These are phyloP conservation scores for Cenchrus fungigraminus DNA, from an alignment of 176 grass and related monocot species.

Conservation along the genomic window DNA sequence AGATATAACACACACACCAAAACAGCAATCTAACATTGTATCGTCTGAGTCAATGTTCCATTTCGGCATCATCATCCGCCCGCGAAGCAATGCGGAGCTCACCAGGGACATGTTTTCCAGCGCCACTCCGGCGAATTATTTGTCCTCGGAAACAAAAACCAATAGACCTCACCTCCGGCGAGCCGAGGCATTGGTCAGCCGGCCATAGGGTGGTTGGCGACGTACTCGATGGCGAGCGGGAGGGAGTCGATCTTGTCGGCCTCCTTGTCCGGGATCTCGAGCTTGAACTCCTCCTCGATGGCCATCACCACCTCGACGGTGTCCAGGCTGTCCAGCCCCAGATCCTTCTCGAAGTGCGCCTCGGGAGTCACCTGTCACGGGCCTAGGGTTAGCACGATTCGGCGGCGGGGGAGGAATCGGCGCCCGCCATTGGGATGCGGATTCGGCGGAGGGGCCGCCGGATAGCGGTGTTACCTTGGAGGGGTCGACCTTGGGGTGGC, in stretches of 20 bases:
- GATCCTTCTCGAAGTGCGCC: slow-evolving; percentile 88
- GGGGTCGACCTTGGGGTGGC: slow-evolving; percentile 76
- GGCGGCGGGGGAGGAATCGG: not conserved
- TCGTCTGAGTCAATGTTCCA: slow-evolving; percentile 30
- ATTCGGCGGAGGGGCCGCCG: not conserved
- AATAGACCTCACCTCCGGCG: slow-evolving; percentile 28
- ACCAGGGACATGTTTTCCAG: slow-evolving; percentile 44
- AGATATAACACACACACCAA: not conserved
- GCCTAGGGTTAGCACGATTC: slow-evolving; percentile 40
- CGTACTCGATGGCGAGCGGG: slow-evolving; percentile 60
- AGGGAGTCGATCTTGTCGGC: slow-evolving; percentile 89
- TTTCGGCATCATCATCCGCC: slow-evolving; percentile 26
- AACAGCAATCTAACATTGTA: slow-evolving; percentile 32
- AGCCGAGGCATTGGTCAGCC: slow-evolving; percentile 25
- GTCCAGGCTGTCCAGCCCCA: slow-evolving; percentile 80
- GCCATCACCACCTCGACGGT: slow-evolving; percentile 82
- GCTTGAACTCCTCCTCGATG: slow-evolving; percentile 80
- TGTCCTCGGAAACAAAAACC: slow-evolving; percentile 30
- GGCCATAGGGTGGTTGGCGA: slow-evolving; percentile 78
- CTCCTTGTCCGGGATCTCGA: slow-evolving; percentile 86
- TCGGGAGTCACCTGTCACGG: slow-evolving; percentile 54
- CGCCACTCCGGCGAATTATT: slow-evolving; percentile 51
- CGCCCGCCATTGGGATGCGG: not conserved
- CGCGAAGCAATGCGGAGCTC: not conserved
- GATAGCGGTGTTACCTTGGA: slow-evolving; percentile 56